Base-by-base conservation (phyloP, 2,329 filamentous ascomycete genomes). In the Mycogone perniciosa region DNA sequence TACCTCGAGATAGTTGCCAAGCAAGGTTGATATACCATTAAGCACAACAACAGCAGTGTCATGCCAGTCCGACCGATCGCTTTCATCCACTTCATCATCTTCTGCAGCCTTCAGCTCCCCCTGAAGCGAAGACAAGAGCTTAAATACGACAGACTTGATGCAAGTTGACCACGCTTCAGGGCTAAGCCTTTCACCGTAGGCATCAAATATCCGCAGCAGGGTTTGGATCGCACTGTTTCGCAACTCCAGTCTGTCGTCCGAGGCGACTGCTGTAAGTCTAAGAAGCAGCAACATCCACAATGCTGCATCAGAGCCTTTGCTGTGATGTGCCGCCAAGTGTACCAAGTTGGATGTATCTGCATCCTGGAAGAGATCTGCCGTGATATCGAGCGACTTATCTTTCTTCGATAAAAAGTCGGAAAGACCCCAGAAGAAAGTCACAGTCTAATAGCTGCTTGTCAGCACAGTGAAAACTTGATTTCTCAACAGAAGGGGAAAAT, bases 351-450 rank as follows among this genome's bases (percentile, higher is more conserved):
- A 56, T 8, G 60, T 60, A 59, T 81, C 70, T 53, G 76, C 62
- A 54, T 76, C 71, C 41, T 74, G 68, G 50, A 84, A 74, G 53
- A 84, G 73, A 46, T 76, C 74, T 40, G 76, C 71, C 1, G 77
- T 82, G 31, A 85, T 79, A 1, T 77, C 75, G 41, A 85, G 76
- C 0, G 76, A 73, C 52, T 74, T 75, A 48, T 76, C 81, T 57
- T 79, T 81, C 3, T 76, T 71, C 1, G 81, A 84, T 4, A 97
- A 75, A 56, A 91, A 93, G 66, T 96, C 91, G 0, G 92, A 96
- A 6, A 96, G 80, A 48, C 92, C 91, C 89, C 91, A 96, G 66
- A 96, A 95, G 63, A 95, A 93, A 0, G 92, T 96, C 7, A 96
- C 88, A 1, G 91, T 93, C 81, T 89, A 44, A 38, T 8, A 6